Conservation (phyloP, 83 land plant genomes). For the Larix sibirica region DNA sequence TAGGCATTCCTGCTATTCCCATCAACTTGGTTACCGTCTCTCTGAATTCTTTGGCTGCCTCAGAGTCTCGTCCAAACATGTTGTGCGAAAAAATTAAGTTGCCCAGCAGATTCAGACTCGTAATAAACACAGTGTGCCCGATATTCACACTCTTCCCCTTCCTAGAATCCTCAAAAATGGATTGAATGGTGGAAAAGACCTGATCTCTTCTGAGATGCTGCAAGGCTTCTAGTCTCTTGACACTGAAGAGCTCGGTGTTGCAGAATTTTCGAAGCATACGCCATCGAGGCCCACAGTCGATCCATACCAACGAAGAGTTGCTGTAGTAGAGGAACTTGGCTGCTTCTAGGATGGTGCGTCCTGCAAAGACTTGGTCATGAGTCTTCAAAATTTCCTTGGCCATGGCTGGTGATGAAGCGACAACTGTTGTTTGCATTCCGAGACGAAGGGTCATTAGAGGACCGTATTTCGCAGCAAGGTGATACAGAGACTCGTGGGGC, state of each 20-base stretch:
- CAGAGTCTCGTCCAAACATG: neutral
- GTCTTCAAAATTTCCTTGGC: slow-evolving; percentile 29
- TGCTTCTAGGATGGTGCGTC: neutral
- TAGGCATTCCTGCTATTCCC: slow-evolving; percentile 15
- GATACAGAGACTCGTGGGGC: slow-evolving; percentile 17
- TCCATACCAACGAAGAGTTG: slow-evolving; percentile 13
- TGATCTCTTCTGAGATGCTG: slow-evolving; percentile 1
- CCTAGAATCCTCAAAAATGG: neutral
- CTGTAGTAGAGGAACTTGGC: neutral
- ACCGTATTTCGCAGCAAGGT: slow-evolving; percentile 21
- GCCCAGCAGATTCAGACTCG: slow-evolving; percentile 17
- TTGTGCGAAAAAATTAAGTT: slow-evolving; percentile 13
- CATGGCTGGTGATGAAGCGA: slow-evolving; percentile 31
- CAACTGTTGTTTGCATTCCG: slow-evolving; percentile 18
- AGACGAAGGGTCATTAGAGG: slow-evolving; percentile 30
- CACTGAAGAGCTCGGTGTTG: slow-evolving; percentile 19
- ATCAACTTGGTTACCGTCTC: neutral
- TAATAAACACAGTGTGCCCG: slow-evolving; percentile 10
- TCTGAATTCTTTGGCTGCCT: slow-evolving; percentile 12
- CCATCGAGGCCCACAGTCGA: slow-evolving; percentile 21
- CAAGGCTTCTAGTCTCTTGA: slow-evolving; percentile 14
- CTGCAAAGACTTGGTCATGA: slow-evolving; percentile 26
- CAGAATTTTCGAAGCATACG: slow-evolving; percentile 12
- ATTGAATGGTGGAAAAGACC: slow-evolving; percentile 9
- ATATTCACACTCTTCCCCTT: slow-evolving; percentile 25